Percentiles rank a stretch among this genome's conserved stretches.
Conservation (phyloP, 441 rosid species). For the Pelargonium cotyledonis region DNA sequence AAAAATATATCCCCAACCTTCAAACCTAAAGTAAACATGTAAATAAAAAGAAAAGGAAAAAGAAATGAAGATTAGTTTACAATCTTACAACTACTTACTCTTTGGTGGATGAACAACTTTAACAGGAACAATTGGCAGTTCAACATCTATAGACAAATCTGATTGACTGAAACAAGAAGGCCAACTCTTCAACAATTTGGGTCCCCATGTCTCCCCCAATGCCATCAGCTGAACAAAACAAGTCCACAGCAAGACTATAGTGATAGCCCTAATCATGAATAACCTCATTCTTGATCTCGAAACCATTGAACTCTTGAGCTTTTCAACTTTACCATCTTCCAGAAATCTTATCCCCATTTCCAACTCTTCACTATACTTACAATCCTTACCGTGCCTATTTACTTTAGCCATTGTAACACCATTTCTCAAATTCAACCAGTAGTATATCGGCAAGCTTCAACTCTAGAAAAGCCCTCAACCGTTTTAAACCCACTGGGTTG, state of each 20-base stretch:
- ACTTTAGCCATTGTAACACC: constrained; percentile 41
- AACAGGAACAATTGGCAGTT: constrained; percentile 36
- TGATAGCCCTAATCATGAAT: constrained; percentile 55
- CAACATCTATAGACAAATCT: constrained; percentile 26
- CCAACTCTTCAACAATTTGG: constrained; percentile 52
- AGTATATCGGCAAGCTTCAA: neutral
- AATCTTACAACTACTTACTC: constrained; percentile 33
- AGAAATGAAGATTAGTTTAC: neutral
- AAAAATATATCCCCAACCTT: too few species aligned
- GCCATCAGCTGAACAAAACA: constrained; percentile 58
- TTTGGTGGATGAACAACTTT: constrained; percentile 49
- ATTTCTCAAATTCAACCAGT: constrained; percentile 19
- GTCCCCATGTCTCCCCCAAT: constrained; percentile 58
- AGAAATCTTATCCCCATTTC: constrained; percentile 51
- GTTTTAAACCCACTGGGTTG: constrained; percentile 1
- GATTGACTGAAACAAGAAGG: constrained; percentile 53
- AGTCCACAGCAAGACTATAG: constrained; percentile 46
- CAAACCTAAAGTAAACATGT: too few species aligned
- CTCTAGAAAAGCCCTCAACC: too few species aligned
- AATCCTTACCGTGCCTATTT: constrained; percentile 27
- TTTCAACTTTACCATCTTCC: constrained; percentile 52
- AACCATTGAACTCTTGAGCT: constrained; percentile 43
- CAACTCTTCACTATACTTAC: constrained; percentile 32
- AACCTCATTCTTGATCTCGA: constrained; percentile 43
- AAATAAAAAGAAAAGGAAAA: neutral